phyloP scores from a whole-genome alignment of 768 basidiomycete genomes.

The Hysterangium stoloniferum region DNA sequence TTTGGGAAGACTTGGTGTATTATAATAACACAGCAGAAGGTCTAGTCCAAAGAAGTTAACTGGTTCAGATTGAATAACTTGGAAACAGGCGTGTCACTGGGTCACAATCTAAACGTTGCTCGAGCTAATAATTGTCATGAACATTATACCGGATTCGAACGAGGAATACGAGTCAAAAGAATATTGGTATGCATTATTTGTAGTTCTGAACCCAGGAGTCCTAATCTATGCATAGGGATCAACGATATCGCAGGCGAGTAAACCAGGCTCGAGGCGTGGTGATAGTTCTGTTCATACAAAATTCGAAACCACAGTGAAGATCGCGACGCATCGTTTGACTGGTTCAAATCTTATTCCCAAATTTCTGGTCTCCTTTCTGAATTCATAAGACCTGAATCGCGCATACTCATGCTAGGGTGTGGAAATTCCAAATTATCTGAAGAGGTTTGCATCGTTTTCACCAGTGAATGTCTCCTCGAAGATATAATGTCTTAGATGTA shows the following conservation, averaged over 20 bases:
- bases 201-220: neutral
- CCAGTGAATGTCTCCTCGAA: constrained; percentile 8
- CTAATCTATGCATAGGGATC: constrained; percentile 11
- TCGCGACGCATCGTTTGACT: constrained; percentile 62
- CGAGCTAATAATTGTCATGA: constrained; percentile 14
- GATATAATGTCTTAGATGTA: constrained; percentile 51
- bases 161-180: constrained; percentile 15
- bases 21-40: too few relatives aligned
- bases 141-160: constrained; percentile 14
- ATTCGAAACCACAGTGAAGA: constrained; percentile 37
- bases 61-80: too few relatives aligned
- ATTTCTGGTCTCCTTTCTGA: constrained; percentile 53
- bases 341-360: constrained; percentile 80
- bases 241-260: constrained; percentile 15
- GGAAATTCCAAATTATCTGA: constrained; percentile 78
- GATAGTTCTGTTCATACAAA: neutral
- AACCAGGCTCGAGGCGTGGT: neutral
- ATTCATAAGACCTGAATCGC: constrained; percentile 49
- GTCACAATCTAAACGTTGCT: constrained; percentile 9
- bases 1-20: too few relatives aligned
- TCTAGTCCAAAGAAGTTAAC: too few relatives aligned
- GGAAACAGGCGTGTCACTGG: too few relatives aligned
- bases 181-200: constrained; percentile 16
- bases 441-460: constrained; percentile 38
- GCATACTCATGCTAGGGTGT: constrained; percentile 76